Evolutionary conservation across 148 eudicot species (phyloP), one percentile per base, ranked within the genome.

Genomic region (Cornus florida): DNA sequence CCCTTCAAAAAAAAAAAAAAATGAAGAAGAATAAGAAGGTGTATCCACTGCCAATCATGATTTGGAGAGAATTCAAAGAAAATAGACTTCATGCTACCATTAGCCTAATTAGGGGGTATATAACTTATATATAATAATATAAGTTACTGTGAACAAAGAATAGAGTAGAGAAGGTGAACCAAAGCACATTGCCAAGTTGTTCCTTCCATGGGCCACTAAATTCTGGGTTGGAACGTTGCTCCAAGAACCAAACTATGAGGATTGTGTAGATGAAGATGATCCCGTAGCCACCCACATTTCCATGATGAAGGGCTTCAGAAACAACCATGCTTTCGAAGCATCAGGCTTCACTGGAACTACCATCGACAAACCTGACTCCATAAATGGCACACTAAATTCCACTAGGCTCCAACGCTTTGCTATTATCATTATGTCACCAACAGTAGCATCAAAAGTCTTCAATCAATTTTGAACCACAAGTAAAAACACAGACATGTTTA

Each of bases 361-460:
- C 56, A 86, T 68, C 2, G 78, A 60, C 71, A 82, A 68, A 50
- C 82, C 80, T 19, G 84, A 85, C 67, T 82, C 87, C 10, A 31
- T 75, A 72, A 16, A 85, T 48, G 87, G 83, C n/a, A 72, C 75
- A 5, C 83, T 85, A 76, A 85, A 82, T 17, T 85, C 87, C 19
- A 85, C 83, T 19, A 10, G 6, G 0, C 79, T 72, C 13, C 78
- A 57, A 24, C 87, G 72, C 23, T 50, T 67, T 2, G 80, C 74
- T 32, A 85, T 50, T 17, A 79, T 79, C 1, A 84, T 82, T 9
- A 85, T 23, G 66, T 85, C 87, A 10, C 84, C 87, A 19, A 82
- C 72, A 4, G 65, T 65, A 43, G 82, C 84, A 79, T 82, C 87
- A 33, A 66, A 85, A 7, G 65, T 75, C 87, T 53, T 12, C 59